Conservation (phyloP, 495 filamentous ascomycete genomes). For the Aspergillus homomorphus region DNA sequence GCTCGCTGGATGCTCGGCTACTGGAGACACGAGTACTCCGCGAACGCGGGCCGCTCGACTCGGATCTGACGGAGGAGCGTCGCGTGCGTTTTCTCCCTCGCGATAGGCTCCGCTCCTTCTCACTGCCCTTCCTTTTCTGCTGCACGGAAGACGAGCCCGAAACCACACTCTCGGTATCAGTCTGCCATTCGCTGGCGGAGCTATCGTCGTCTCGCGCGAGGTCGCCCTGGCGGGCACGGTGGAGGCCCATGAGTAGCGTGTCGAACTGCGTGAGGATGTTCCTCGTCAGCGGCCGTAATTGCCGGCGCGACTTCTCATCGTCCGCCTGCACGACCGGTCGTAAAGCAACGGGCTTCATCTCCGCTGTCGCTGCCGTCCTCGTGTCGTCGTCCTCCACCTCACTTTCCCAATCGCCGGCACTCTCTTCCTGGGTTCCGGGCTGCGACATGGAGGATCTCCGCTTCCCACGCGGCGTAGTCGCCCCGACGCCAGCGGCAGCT, state of each 20-base stretch:
- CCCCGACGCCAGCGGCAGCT: background rate
- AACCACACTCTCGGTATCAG: conserved; percentile 21
- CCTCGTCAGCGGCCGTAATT: conserved; percentile 62
- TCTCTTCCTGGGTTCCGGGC: conserved; percentile 8
- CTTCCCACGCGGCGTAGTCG: background rate
- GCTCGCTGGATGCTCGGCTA: conserved; percentile 7
- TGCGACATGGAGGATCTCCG: conserved; percentile 1
- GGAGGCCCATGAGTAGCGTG: conserved; percentile 60
- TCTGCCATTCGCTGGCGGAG: conserved; percentile 21
- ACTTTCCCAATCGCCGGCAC: conserved; percentile 3
- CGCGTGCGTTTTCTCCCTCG: conserved; percentile 32
- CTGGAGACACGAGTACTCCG: conserved; percentile 7
- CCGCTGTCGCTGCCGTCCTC: background rate
- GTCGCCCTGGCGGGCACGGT: conserved; percentile 54
- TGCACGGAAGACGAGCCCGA: conserved; percentile 15
- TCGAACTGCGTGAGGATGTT: conserved; percentile 66
- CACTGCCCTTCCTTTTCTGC: conserved; percentile 12
- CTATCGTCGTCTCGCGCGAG: conserved; percentile 22
- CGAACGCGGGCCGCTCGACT: conserved; percentile 13
- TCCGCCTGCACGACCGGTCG: conserved; percentile 51
- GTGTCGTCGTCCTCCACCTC: background rate
- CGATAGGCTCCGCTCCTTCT: conserved; percentile 19
- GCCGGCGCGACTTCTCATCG: conserved; percentile 57
- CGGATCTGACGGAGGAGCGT: conserved; percentile 1
- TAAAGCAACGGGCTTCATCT: conserved; percentile 18